A percentile compares a stretch with the other conserved stretches of the same genome.
phyloP scores from a whole-genome alignment of 768 basidiomycete genomes.

The Cystofilobasidium ferigula region DNA sequence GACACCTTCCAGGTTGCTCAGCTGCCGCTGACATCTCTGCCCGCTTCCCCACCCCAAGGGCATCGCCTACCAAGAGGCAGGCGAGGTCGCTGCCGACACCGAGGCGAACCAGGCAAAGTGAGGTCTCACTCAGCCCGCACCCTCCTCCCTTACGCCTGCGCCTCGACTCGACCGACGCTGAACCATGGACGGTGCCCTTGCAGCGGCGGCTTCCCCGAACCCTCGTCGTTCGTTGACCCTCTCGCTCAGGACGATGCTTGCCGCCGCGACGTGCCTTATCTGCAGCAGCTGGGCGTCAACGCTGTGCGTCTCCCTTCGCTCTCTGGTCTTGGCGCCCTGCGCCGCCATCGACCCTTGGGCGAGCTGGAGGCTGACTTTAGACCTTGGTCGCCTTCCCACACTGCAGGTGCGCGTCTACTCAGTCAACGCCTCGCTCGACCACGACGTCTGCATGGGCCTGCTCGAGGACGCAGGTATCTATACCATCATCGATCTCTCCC shows the following conservation, averaged over 20 bases:
- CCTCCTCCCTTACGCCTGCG: background rate
- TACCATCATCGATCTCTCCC: slow-evolving; percentile 66
- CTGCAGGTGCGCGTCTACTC: slow-evolving; percentile 61
- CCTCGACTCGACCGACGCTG: background rate
- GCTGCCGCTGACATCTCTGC: background rate
- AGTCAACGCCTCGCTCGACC: slow-evolving; percentile 69
- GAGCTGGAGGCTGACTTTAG: background rate
- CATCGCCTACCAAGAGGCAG: slow-evolving; percentile 72
- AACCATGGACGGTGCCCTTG: slow-evolving; percentile 39
- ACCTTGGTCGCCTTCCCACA: too few species aligned
- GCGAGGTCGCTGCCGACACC: slow-evolving; percentile 41
- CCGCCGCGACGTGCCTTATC: slow-evolving; percentile 63
- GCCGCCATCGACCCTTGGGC: background rate
- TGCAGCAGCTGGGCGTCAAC: slow-evolving; percentile 62
- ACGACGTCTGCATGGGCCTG: slow-evolving; percentile 72
- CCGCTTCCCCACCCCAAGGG: slow-evolving; percentile 39
- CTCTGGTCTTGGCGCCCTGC: background rate
- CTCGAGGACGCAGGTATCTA: slow-evolving; percentile 43
- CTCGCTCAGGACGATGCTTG: slow-evolving; percentile 58
- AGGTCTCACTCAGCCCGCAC: background rate
- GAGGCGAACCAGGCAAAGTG: slow-evolving; percentile 35
- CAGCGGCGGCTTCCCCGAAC: slow-evolving; percentile 42
- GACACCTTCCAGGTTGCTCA: background rate
- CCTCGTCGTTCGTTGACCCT: slow-evolving; percentile 68
- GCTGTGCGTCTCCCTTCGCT: background rate